Percentiles rank a stretch among this genome's conserved stretches.
Evolutionary conservation across 768 basidiomycete genomes (phyloP).

Genomic region (Kondoa subrosea): DNA sequence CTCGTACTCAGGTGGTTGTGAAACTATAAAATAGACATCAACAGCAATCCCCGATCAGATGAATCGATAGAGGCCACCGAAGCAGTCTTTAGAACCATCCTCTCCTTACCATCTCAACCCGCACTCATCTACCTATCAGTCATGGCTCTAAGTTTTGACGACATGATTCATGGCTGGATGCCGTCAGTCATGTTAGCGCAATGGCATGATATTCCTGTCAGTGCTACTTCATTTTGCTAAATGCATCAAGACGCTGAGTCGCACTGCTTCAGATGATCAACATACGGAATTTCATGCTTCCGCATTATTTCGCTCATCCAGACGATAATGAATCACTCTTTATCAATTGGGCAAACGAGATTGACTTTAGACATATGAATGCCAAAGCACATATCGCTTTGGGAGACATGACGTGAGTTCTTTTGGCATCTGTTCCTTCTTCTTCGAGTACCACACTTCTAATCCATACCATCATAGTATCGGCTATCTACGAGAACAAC

Average conservation of each 20-base stretch:
- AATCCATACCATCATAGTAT: too few relatives aligned
- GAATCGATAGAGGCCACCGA: constrained; percentile 15
- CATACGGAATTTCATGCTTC: constrained; percentile 15
- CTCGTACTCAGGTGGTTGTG: background rate
- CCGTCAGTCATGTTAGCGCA: constrained; percentile 11
- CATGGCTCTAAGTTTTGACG: constrained; percentile 17
- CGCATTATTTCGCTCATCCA: constrained; percentile 14
- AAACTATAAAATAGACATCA: constrained; percentile 14
- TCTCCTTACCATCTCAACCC: constrained; percentile 19
- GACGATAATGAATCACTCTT: constrained; percentile 8
- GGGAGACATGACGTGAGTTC: constrained; percentile 13
- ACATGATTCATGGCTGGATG: constrained; percentile 7
- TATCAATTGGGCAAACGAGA: constrained; percentile 1
- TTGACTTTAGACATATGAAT: constrained; percentile 17
- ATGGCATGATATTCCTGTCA: constrained; percentile 14
- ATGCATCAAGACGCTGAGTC: too few relatives aligned
- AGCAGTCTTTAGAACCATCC: constrained; percentile 18
- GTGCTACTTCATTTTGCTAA: too few relatives aligned
- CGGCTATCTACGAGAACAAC: constrained; percentile 17
- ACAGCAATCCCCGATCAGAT: constrained; percentile 10
- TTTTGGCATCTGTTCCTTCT: too few relatives aligned
- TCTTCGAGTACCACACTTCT: too few relatives aligned
- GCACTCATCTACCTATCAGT: constrained; percentile 22
- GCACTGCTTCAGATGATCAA: constrained; percentile 14
- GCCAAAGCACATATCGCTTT: constrained; percentile 12